Evolutionary conservation across 805 yeast species (phyloP), one percentile per base, ranked within the genome.

Genomic region (Ogataea parapolymorpha): DNA sequence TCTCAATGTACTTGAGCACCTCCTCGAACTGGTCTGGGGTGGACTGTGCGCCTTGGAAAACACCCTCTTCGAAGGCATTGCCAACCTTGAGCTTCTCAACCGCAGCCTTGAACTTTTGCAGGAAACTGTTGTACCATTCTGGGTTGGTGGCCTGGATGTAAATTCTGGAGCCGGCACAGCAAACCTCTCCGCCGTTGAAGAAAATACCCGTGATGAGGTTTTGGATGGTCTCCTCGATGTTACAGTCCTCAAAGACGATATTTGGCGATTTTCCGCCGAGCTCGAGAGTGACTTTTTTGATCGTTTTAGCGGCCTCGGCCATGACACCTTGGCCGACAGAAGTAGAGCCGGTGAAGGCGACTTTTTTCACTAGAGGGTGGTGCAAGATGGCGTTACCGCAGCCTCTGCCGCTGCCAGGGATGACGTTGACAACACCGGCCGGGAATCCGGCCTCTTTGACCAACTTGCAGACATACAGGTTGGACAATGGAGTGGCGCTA

Each of bases 331-430:
- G 78, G 58, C 90, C 90, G 48, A 88, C 82, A 34, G 83, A 88
- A 41, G 96, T 90, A 27, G 96, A 89, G 53, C 97, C 97, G 42
- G 97, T 90, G 70, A 90, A 90, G 10, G 96, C 95, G 59, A 90
- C 75, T 75, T 90, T 90, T 71, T 85, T 85, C 56, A 90, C 80
- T 62, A 75, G 79, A 55, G 81, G 82, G 68, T 90, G 96, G 43
- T 72, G 66, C 36, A 91, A 74, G 50, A 90, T 75, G 32, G 88
- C 84, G 48, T 79, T 79, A 65, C 97, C 97, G 39, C 91, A 84
- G 57, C 75, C 80, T 61, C 78, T 77, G 62, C 97, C 97, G 55
- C 75, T 82, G 43, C 97, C 97, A 51, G 90, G 80, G 38, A 90
- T 74, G 55, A 90, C 77, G 70, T 90, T 90, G 53, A 88, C 72